These are phyloP conservation scores for Aspergillus transmontanensis DNA, from an alignment of 2,329 filamentous ascomycete species.

Conservation along the genomic window DNA sequence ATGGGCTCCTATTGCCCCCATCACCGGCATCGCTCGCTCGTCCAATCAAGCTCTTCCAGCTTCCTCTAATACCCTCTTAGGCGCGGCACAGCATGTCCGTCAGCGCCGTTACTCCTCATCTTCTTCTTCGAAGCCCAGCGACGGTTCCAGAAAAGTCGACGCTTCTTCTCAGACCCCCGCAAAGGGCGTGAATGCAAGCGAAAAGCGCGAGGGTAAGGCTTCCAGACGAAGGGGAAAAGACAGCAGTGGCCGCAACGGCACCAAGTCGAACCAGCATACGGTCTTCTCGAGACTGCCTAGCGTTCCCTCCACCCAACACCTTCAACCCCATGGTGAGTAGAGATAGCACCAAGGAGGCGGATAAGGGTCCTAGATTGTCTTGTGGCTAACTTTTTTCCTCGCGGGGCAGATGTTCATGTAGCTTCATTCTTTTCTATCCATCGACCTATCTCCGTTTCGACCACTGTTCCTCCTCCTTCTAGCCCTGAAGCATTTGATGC, in stretches of 20 bases:
- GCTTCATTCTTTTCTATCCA: constrained; percentile 96
- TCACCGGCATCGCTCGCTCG: constrained; percentile 37
- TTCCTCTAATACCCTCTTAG: constrained; percentile 34
- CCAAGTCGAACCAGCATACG: constrained; percentile 42
- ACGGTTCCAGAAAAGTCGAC: constrained; percentile 47
- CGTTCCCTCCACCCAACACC: constrained; percentile 52
- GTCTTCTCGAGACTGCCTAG: constrained; percentile 49
- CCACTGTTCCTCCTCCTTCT: constrained; percentile 73
- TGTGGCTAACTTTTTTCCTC: constrained; percentile 9
- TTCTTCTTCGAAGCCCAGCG: constrained; percentile 52
- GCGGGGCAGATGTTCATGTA: constrained; percentile 71
- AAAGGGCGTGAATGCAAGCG: constrained; percentile 41
- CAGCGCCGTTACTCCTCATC: constrained; percentile 50
- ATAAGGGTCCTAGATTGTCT: background rate
- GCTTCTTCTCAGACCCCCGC: constrained; percentile 41
- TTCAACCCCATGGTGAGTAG: constrained; percentile 50
- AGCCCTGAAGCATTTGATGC: constrained; percentile 76
- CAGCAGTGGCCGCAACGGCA: constrained; percentile 32
- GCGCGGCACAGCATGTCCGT: constrained; percentile 39
- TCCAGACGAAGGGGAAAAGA: constrained; percentile 41
- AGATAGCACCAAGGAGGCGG: background rate
- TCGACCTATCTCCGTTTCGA: constrained; percentile 86
- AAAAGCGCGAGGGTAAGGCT: constrained; percentile 39
- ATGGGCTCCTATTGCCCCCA: constrained; percentile 38
- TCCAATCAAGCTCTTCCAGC: constrained; percentile 33